phyloP scores from a whole-genome alignment of 108 stramenopile species.

The Skeletonema grethae region DNA sequence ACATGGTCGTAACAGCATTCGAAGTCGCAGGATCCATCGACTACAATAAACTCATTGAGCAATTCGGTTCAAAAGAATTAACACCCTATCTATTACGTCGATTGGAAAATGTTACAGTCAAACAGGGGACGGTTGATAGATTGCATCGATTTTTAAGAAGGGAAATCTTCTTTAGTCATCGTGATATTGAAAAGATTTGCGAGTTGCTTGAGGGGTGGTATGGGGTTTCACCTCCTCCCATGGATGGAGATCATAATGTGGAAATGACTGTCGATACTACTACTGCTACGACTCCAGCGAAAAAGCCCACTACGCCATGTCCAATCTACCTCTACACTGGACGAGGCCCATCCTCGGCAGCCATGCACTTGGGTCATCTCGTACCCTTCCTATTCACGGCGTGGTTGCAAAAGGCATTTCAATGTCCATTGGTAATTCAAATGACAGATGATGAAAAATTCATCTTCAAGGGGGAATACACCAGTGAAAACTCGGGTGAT shows the following conservation, averaged over 20 bases:
- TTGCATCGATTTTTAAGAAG: slow-evolving; percentile 95
- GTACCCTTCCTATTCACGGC: slow-evolving; percentile 97
- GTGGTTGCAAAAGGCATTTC: slow-evolving; percentile 96
- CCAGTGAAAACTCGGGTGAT: slow-evolving; percentile 47
- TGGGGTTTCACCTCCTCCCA: slow-evolving; percentile 30
- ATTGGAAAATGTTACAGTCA: slow-evolving; percentile 74
- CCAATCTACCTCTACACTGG: slow-evolving; percentile 99
- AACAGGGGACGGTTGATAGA: slow-evolving; percentile 78
- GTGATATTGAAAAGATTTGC: slow-evolving; percentile 89
- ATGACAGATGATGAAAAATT: slow-evolving; percentile 99
- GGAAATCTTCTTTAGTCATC: slow-evolving; percentile 98
- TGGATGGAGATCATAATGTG: background rate
- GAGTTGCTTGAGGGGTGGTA: slow-evolving; percentile 66
- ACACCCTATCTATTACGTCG: slow-evolving; percentile 63
- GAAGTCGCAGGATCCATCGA: slow-evolving; percentile 93
- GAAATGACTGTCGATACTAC: background rate
- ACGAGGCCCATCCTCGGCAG: slow-evolving; percentile 92
- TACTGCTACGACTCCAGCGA: background rate
- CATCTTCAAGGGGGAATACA: slow-evolving; percentile 94
- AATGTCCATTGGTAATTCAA: slow-evolving; percentile 97
- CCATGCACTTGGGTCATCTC: slow-evolving; percentile 98
- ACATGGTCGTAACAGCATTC: slow-evolving; percentile 88
- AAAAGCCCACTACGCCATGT: slow-evolving; percentile 49
- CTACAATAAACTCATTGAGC: slow-evolving; percentile 92
- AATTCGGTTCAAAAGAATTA: slow-evolving; percentile 92